Conservation (phyloP, 2,329 filamentous ascomycete species). For the Clarireedia sp. region DNA sequence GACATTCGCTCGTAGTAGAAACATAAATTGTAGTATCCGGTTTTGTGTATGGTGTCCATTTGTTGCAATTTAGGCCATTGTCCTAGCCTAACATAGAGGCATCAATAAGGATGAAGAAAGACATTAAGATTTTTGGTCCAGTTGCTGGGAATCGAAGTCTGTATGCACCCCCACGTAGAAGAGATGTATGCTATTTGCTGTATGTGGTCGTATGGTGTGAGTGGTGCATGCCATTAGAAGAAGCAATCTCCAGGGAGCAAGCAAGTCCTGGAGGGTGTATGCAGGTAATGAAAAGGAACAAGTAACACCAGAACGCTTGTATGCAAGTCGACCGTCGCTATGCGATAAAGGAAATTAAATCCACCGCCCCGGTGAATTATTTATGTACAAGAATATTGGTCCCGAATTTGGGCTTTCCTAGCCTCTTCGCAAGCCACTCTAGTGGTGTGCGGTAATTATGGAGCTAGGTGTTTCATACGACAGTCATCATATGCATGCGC, state of each 20-base stretch:
- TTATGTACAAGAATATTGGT: conserved; percentile 10
- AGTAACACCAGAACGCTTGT: conserved; percentile 1
- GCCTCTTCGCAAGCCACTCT: too few relatives aligned
- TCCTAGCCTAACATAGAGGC: not conserved
- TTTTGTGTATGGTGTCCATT: not conserved
- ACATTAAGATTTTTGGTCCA: conserved; percentile 4
- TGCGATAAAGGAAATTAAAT: conserved; percentile 9
- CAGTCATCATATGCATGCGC: conserved; percentile 59
- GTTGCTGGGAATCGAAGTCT: conserved; percentile 2
- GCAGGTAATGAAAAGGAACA: conserved; percentile 1
- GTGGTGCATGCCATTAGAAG: conserved; percentile 4
- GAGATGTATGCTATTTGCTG: conserved; percentile 5
- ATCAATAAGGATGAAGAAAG: conserved; percentile 1
- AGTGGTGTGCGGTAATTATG: too few relatives aligned
- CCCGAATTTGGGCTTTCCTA: not conserved
- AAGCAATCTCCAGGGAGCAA: not conserved
- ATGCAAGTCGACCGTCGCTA: conserved; percentile 8
- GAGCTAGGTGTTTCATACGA: conserved; percentile 31
- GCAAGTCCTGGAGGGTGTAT: not conserved
- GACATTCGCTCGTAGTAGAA: not conserved
- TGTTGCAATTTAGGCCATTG: not conserved
- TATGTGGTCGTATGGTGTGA: not conserved
- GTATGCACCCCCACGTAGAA: not conserved
- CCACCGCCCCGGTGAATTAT: not conserved
- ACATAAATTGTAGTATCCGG: not conserved